A percentile compares a stretch with the other conserved stretches of the same genome.
Conservation (phyloP, 352 stramenopile genomes). For the Phytopythium litorale region DNA sequence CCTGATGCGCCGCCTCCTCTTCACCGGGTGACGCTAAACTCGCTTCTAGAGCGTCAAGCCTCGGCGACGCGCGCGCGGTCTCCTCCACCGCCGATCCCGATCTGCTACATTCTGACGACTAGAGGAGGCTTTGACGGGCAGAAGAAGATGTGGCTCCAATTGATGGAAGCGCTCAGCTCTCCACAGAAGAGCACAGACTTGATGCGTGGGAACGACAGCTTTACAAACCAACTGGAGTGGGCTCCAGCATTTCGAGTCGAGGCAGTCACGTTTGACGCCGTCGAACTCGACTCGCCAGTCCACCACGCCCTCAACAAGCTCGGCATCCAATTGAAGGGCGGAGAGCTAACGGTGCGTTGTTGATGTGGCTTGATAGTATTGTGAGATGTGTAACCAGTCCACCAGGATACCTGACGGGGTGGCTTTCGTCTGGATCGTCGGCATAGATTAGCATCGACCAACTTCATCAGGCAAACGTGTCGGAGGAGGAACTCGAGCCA, state of each 20-base stretch:
- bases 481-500: constrained; percentile 4
- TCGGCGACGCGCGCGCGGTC: background rate
- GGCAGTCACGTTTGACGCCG: constrained; percentile 31
- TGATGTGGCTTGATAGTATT: background rate
- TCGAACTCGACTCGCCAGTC: constrained; percentile 16
- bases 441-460: constrained; percentile 13
- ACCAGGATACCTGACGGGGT: background rate
- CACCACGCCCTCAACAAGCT: constrained; percentile 15
- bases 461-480: constrained; percentile 8
- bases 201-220: background rate
- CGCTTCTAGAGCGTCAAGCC: background rate
- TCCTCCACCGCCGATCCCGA: constrained; percentile 6
- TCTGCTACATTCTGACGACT: constrained; percentile 38
- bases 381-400: background rate
- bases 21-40: background rate
- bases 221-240: background rate
- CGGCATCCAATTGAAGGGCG: constrained; percentile 25
- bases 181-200: background rate
- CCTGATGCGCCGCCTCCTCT: background rate
- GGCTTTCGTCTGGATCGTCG: background rate
- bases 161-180: constrained; percentile 29
- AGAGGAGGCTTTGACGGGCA: constrained; percentile 41
- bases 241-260: constrained; percentile 16
- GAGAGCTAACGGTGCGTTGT: constrained; percentile 18
- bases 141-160: constrained; percentile 58